Conservation (phyloP, 345 rosid species). For the Arabidopsis arenosa region DNA sequence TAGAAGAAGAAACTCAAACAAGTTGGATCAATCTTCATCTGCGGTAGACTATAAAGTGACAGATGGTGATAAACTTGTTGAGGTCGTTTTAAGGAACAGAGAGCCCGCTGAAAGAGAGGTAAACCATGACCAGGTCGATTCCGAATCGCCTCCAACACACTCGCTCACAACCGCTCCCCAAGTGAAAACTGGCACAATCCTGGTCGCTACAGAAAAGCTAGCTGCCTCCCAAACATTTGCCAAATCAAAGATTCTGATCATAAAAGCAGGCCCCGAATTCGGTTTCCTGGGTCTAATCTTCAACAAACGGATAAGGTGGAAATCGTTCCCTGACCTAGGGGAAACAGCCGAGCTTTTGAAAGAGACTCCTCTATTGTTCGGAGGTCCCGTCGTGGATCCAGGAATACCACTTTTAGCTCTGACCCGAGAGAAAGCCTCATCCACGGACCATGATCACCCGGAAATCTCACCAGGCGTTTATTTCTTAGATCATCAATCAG, state of each 20-base stretch:
- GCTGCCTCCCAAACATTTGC: slow-evolving; percentile 58
- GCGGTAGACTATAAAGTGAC: slow-evolving; percentile 38
- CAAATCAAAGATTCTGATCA: slow-evolving; percentile 66
- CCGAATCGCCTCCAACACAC: slow-evolving; percentile 33
- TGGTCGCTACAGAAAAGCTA: slow-evolving; percentile 72
- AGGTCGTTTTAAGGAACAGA: slow-evolving; percentile 55
- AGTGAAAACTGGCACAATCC: slow-evolving; percentile 66
- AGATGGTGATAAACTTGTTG: slow-evolving; percentile 54
- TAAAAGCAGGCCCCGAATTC: slow-evolving; percentile 55
- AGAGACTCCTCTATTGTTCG: slow-evolving; percentile 67
- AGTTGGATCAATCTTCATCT: slow-evolving; percentile 39
- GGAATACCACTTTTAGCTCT: slow-evolving; percentile 71
- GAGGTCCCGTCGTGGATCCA: slow-evolving; percentile 73
- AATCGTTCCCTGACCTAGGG: slow-evolving; percentile 57
- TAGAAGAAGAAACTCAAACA: slow-evolving; percentile 43
- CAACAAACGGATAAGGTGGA: slow-evolving; percentile 82
- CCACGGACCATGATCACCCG: slow-evolving; percentile 39
- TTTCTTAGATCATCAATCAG: slow-evolving; percentile 71
- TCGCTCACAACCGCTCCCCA: slow-evolving; percentile 41
- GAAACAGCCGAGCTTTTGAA: slow-evolving; percentile 61
- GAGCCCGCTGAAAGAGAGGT: slow-evolving; percentile 40
- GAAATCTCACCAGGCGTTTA: slow-evolving; percentile 67
- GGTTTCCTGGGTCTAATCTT: slow-evolving; percentile 84
- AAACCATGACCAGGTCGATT: slow-evolving; percentile 36
- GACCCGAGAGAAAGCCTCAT: slow-evolving; percentile 50